Evolutionary conservation across 345 rosid species (phyloP).

Genomic region (Rhodamnia rubescens): DNA sequence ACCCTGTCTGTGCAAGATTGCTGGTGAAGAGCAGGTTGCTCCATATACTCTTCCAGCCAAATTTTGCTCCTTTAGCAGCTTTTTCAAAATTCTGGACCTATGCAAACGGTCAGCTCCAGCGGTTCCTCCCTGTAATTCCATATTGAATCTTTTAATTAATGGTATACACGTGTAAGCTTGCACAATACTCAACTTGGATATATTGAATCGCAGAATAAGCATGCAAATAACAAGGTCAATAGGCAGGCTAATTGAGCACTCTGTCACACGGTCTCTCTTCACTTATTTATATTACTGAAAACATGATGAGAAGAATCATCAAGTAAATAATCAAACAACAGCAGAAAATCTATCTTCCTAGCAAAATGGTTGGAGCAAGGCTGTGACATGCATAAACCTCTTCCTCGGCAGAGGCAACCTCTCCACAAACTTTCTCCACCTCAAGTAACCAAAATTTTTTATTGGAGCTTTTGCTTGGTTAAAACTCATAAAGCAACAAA

Average conservation of each 20-base stretch:
- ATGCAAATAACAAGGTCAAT: background rate
- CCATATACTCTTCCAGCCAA: conserved; percentile 56
- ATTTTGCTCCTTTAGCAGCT: conserved; percentile 69
- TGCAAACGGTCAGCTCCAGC: conserved; percentile 48
- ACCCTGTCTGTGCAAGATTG: conserved; percentile 52
- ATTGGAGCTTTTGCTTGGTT: background rate
- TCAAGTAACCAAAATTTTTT: background rate
- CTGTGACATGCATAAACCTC: background rate
- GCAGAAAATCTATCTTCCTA: background rate
- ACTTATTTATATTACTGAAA: background rate
- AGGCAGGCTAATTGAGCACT: background rate
- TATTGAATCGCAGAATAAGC: background rate
- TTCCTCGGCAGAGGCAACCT: background rate
- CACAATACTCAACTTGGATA: background rate
- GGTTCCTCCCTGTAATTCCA: conserved; percentile 50
- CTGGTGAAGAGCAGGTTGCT: conserved; percentile 57
- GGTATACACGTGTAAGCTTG: background rate
- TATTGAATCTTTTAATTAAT: background rate
- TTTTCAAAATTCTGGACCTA: conserved; percentile 64
- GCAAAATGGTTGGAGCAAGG: background rate
- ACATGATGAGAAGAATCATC: background rate
- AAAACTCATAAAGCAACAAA: background rate
- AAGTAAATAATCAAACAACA: background rate
- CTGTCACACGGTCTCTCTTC: background rate
- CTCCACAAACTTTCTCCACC: background rate